Evolutionary conservation across 2,329 filamentous ascomycete species (phyloP), one percentile per base, ranked within the genome.

Genomic region (Diaporthe velutina): DNA sequence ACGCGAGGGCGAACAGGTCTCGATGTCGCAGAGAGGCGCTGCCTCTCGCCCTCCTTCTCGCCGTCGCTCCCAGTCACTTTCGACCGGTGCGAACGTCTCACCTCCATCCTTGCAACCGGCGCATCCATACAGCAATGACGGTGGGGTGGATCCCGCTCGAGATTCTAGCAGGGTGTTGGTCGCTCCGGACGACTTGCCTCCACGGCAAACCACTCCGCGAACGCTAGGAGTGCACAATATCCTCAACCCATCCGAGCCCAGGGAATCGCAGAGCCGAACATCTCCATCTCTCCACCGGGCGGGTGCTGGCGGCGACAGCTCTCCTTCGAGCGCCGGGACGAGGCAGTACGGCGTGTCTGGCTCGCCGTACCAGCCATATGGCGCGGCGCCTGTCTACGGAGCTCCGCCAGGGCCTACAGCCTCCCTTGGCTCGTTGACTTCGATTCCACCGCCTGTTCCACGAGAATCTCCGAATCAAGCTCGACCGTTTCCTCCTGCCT

Each of bases 21-120:
- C 89, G 86, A 92, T 92, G 91, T 91, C 90, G 86, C 89, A 91
- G 86, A 88, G 87, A 85, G 88, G 86, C 80, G 83, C 87, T 87
- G 86, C 85, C 84, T 85, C 88, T 88, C 86, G 84, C 82, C 86
- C 89, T 86, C 83, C 85, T 82, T 88, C 89, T 84, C 88, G 85
- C 81, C 86, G 83, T 79, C 83, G 85, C 77, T 85, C 86, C 77
- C 85, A 82, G 79, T 87, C 86, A 73, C 84, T 87, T 76, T 79
- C 83, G 76, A 81, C 81, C 80, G 82, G 83, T 77, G 79, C 78
- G 28, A 79, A 77, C 48, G 78, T 79, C 48, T 82, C 82, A 17
- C 80, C 82, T 50, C 68, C 75, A 17, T 75, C 78, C 75, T 77
- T 77, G 66, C 83, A 80, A 70, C 80, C 78, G 75, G 79, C 78